phyloP scores from a whole-genome alignment of 2,329 filamentous ascomycete genomes.

The Neonectria sp. region DNA sequence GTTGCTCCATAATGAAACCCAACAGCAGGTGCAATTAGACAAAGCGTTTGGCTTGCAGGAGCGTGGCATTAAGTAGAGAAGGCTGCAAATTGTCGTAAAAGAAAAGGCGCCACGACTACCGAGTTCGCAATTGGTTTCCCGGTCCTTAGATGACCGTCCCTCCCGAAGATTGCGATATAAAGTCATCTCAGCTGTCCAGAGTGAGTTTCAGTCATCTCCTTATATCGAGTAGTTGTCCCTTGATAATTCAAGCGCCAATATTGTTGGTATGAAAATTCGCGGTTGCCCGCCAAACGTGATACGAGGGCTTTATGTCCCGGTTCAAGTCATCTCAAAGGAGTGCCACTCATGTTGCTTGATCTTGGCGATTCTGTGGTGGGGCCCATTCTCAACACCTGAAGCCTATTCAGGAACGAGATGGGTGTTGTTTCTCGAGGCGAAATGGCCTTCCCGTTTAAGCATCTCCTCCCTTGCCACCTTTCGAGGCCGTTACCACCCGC shows the following conservation, averaged over 20 bases:
- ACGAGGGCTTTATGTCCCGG: background rate
- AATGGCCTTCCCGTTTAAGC: conserved; percentile 22
- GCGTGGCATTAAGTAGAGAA: background rate
- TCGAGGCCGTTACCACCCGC: conserved; percentile 40
- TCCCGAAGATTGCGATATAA: background rate
- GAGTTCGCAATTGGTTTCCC: background rate
- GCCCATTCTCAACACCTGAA: background rate
- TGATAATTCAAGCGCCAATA: background rate
- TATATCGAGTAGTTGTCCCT: background rate
- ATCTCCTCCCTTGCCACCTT: conserved; percentile 30
- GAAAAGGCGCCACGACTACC: background rate
- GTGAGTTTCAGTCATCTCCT: background rate
- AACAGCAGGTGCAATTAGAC: background rate
- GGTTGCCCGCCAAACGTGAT: background rate
- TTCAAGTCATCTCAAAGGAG: background rate
- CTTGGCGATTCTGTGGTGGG: too few species aligned
- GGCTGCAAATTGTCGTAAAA: background rate
- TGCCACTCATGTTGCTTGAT: background rate
- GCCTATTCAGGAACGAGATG: too few species aligned
- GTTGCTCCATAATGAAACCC: background rate
- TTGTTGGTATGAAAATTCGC: background rate
- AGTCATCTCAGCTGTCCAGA: background rate
- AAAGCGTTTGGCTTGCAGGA: background rate
- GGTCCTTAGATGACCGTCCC: background rate
- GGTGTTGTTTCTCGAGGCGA: background rate